A percentile compares a stretch with the other conserved stretches of the same genome.
Conservation (phyloP, 1,284 basidiomycete species). For the Ganoderma resinaceum region DNA sequence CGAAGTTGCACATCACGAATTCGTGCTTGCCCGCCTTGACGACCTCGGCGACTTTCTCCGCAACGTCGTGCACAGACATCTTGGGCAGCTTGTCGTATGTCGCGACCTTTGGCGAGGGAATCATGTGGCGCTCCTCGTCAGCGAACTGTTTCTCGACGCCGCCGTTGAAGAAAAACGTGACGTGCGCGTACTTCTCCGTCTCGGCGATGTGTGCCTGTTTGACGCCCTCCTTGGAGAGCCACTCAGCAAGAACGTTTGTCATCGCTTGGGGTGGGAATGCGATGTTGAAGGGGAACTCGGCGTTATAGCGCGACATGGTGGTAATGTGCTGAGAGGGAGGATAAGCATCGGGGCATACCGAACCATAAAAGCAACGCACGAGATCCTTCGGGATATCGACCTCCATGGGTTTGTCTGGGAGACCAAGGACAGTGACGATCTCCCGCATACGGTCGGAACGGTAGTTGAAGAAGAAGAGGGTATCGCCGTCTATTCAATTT, state of each 20-base stretch:
- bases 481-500: constrained; percentile 63
- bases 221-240: constrained; percentile 78
- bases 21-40: constrained; percentile 74
- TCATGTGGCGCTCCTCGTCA: constrained; percentile 85
- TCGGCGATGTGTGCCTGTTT: constrained; percentile 91
- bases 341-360: constrained; percentile 9
- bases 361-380: constrained; percentile 47
- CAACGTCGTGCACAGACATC: constrained; percentile 88
- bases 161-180: constrained; percentile 97
- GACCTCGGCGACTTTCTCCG: constrained; percentile 89
- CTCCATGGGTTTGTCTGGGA: constrained; percentile 84
- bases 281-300: constrained; percentile 85
- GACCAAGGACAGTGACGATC: constrained; percentile 80
- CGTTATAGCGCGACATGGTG: constrained; percentile 93
- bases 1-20: constrained; percentile 96
- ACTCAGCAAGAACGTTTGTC: constrained; percentile 92
- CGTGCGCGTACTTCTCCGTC: constrained; percentile 95
- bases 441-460: constrained; percentile 94
- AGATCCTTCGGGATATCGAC: constrained; percentile 84
- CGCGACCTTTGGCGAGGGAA: constrained; percentile 88
- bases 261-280: constrained; percentile 91
- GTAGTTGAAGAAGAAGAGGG: constrained; percentile 95
- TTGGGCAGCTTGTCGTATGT: constrained; percentile 89
- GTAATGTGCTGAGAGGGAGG: constrained; percentile 68
- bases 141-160: constrained; percentile 91